Evolutionary conservation across 768 basidiomycete genomes (phyloP).

Genomic region (Chalciporus sphaerocephalus): DNA sequence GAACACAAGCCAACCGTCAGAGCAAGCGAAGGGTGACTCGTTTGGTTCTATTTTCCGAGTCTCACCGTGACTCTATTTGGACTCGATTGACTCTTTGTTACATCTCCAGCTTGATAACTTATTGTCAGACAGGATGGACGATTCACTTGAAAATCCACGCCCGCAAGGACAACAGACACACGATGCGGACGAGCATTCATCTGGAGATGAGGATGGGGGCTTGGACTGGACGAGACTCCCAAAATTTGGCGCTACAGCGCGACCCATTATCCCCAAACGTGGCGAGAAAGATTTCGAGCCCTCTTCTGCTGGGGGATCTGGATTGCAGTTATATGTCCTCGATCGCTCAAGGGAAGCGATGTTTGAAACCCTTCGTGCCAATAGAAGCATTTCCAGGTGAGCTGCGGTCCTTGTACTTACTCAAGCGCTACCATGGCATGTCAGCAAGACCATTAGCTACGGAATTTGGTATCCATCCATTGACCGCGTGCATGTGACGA

Average conservation of each 20-base stretch:
- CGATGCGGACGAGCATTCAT: conserved; percentile 43
- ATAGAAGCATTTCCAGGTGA: conserved; percentile 73
- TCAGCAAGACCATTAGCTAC: conserved; percentile 74
- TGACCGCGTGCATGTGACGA: conserved; percentile 59
- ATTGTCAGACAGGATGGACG: conserved; percentile 47
- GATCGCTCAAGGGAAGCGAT: conserved; percentile 79
- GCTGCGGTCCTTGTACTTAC: conserved; percentile 9
- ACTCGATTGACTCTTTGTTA: background rate
- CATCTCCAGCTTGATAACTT: background rate
- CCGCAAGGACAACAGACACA: conserved; percentile 14
- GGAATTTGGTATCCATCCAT: conserved; percentile 73
- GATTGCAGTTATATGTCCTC: conserved; percentile 76
- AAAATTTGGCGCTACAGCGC: conserved; percentile 28
- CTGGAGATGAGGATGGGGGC: conserved; percentile 70
- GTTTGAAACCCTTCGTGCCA: conserved; percentile 74
- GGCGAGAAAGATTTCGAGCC: conserved; percentile 99
- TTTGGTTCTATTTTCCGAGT: background rate
- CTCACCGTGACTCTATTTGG: background rate
- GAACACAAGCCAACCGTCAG: background rate
- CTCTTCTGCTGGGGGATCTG: conserved; percentile 54
- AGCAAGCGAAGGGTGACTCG: no score
- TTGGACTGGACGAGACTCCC: conserved; percentile 81
- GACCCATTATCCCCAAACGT: conserved; percentile 85
- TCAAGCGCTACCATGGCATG: background rate
- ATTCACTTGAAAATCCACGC: conserved; percentile 47